Percentiles rank a stretch among this genome's conserved stretches.
phyloP scores from a whole-genome alignment of 2,329 filamentous ascomycete genomes.

The Talaromyces pinophilus region DNA sequence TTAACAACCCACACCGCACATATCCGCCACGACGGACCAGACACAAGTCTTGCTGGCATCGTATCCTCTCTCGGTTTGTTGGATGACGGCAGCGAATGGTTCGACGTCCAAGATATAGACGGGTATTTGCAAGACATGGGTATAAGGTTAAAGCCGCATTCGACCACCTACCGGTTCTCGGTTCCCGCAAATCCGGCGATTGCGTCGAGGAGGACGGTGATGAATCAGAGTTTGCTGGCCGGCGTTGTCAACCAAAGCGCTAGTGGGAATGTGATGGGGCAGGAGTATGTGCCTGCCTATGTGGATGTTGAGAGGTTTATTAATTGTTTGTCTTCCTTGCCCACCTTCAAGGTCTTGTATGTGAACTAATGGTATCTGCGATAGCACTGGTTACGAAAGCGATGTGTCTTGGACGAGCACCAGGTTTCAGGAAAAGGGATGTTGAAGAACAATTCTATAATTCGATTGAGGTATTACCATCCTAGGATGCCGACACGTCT shows the following conservation, averaged over 20 bases:
- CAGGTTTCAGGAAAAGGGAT: constrained; percentile 13
- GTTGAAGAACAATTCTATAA: constrained; percentile 21
- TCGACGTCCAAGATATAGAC: constrained; percentile 28
- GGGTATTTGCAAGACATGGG: constrained; percentile 24
- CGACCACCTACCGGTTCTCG: not conserved
- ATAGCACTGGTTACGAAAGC: constrained; percentile 16
- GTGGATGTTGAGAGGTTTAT: constrained; percentile 18
- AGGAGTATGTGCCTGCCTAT: constrained; percentile 16
- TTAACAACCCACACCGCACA: constrained; percentile 13
- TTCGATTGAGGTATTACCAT: constrained; percentile 18
- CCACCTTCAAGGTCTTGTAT: not conserved
- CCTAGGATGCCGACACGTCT: not conserved
- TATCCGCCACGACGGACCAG: constrained; percentile 6
- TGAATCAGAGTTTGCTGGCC: not conserved
- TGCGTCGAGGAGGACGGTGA: not conserved
- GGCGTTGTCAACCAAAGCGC: not conserved
- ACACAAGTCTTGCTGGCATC: constrained; percentile 9
- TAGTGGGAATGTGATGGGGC: not conserved
- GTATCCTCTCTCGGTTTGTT: constrained; percentile 12
- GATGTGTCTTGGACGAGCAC: constrained; percentile 19
- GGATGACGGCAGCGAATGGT: constrained; percentile 26
- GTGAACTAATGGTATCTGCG: not conserved
- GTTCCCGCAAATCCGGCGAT: constrained; percentile 11
- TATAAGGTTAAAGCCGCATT: constrained; percentile 12
- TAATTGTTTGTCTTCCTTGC: constrained; percentile 5